phyloP scores from a whole-genome alignment of 2,329 filamentous ascomycete species.

The Ceratocystis cacaofunesta region DNA sequence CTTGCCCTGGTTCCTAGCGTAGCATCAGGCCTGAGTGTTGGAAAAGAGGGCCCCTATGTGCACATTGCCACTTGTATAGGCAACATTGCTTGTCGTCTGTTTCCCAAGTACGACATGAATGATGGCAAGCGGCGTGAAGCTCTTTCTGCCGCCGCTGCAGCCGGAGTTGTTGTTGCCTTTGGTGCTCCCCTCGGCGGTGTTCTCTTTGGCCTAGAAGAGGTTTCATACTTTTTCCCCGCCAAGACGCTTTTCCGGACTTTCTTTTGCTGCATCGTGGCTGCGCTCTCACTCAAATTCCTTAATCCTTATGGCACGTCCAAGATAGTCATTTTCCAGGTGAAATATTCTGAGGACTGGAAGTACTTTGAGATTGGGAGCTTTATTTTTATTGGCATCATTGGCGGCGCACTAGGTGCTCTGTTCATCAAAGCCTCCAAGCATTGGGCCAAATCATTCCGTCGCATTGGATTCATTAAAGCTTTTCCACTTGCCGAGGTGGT shows the following conservation, averaged over 20 bases:
- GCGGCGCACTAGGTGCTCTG: conserved; percentile 69
- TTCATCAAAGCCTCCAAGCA: conserved; percentile 92
- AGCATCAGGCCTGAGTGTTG: conserved; percentile 79
- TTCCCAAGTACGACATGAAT: conserved; percentile 83
- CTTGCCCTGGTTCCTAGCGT: conserved; percentile 73
- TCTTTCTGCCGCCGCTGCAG: conserved; percentile 80
- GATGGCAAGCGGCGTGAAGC: conserved; percentile 90
- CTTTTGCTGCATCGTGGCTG: conserved; percentile 91
- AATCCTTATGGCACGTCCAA: conserved; percentile 94
- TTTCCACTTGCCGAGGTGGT: conserved; percentile 78
- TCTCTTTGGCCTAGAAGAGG: conserved; percentile 86
- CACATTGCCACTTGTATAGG: conserved; percentile 92
- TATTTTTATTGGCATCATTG: conserved; percentile 70
- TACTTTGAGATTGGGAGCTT: conserved; percentile 83
- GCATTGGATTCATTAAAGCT: conserved; percentile 62
- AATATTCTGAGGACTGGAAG: conserved; percentile 81
- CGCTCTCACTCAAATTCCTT: conserved; percentile 80
- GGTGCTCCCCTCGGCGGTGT: conserved; percentile 78
- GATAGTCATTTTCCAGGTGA: conserved; percentile 90
- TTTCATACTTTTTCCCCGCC: conserved; percentile 91
- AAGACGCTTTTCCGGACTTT: conserved; percentile 96
- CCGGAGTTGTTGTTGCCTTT: conserved; percentile 87
- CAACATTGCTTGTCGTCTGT: conserved; percentile 89
- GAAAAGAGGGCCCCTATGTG: conserved; percentile 93
- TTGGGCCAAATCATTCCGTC: conserved; percentile 82